Base-by-base conservation (phyloP, 257 asterid species). In the Solanum dulcamara region DNA sequence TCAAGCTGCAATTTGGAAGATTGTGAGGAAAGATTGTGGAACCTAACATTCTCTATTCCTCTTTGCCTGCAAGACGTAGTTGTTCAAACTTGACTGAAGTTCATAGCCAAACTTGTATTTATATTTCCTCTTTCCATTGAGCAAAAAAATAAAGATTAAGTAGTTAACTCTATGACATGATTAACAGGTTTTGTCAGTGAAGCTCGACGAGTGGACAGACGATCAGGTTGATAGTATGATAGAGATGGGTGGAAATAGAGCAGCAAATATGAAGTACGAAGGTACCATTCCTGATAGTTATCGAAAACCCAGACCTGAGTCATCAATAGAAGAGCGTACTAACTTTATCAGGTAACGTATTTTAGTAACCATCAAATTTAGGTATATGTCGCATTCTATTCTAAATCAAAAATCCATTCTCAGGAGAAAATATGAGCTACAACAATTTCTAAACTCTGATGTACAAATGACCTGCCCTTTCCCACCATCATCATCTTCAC, bases 201-300 rank as follows among this genome's bases (percentile, higher is more conserved):
- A 93, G 86, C 93, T 96, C 30, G 99, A 96, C 67, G 99, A 96
- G 71, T 96, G 99, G 99, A 96, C 98, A 20, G 87, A 92, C 71
- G 99, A 93, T 75, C 96, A 93, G 86, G 99, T 96, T 77, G 99
- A 96, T 89, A 88, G 90, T 35, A 89, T 96, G 40, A 88, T 79
- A 38, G 93, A 90, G 79, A 86, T 90, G 94, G 99, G 99, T 77
- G 99, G 99, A 84, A 96, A 96, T 86, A 79, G 74, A 37, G 90
- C 90, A 1, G 94, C 93, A 59, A 96, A 96, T 88, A 85, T 86
- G 89, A 94, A 92, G 88, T 96, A 90, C 40, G 99, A 96, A 89
- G 97, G 97, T 75, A 53, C 74, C 84, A 87, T 96, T 80, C 99
- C 97, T 5, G 96, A 91, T 15, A 89, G 89, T 80, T 90, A 66